Evolutionary conservation across 176 grass and related monocot genomes (phyloP), one percentile per base, ranked within the genome.

Genomic region (Secale cereale): DNA sequence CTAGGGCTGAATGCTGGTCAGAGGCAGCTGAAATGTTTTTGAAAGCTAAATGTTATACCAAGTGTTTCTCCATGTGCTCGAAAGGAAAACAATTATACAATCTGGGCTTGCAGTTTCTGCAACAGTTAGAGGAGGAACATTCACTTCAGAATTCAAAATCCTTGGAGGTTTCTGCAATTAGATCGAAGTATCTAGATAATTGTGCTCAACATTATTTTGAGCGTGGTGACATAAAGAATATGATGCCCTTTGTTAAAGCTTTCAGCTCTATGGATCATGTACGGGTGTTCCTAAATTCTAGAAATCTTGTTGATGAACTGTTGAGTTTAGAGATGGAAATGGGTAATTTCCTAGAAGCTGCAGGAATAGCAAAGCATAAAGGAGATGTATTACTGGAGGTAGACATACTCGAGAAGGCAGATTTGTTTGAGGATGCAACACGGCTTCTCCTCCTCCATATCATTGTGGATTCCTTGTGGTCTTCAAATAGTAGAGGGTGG

Each of bases 251-350:
- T 76, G 86, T 88, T 48, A 91, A 89, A 82, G 69, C 78, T 78
- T 91, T 97, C 69, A 66, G 65, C 23, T 92, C 89, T 35, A 91
- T 97, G 72, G 86, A 89, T 79, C 32, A 81, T 46, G 16, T 78
- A 64, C 81, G 92, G n/a, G 4, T 8, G 61, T 93, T 91, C 66
- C 74, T 97, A 61, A 86, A 70, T 27, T 87, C 78, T 26, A 86
- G 39, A 59, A 72, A 84, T 66, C 82, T 82, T 91, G 22, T 88
- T 45, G 88, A 92, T 82, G 85, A 94, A 65, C 30, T 97, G 82
- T 41, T 97, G 64, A 89, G 28, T 37, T 28, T 94, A 45, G 95
- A 97, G 85, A 81, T 91, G n/a, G 90, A 94, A 74, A 77, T 87
- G 37, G 90, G 76, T 30, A 94, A 97, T 84, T 97, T 90, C 31